Base-by-base conservation (phyloP, 345 rosid species). In the Hibiscus trionum region DNA sequence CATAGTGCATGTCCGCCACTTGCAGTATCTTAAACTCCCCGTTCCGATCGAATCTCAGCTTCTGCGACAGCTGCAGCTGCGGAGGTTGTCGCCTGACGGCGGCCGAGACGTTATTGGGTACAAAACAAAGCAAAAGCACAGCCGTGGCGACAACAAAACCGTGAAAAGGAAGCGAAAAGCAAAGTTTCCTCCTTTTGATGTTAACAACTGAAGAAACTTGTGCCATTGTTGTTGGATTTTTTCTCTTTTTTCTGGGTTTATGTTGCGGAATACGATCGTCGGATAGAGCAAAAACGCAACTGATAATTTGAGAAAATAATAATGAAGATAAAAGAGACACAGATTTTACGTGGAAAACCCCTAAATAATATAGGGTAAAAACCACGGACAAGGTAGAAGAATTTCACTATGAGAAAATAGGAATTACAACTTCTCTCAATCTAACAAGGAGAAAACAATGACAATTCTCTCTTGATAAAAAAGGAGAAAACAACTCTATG, bases 1-100 rank as follows among this genome's bases (percentile, higher is more conserved):
- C 98, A 47, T 75, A 94, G 84, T 90, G 98, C 98, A 91, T 91
- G 63, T 91, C 97, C 9, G 97, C 95, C 42, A 90, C 91, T 80
- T 91, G 98, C 70, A 91, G 86, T 71, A 94, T 87, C 84, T 91
- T 94, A 73, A 94, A 90, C 77, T 84, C 72, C 35, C 98, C 95
- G 50, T 78, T 73, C 7, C 5, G 27, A 21, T 82, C 80, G 66
- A 91, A 90, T 46, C 84, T 83, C 77, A 91, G 88, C 66, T 47
- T 81, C 66, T 55, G 77, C 64, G 65, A 46, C 31, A n/a, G 63
- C 69, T n/a, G 46, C 64, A 42, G 29, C 66, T 1, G 61, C 46
- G 26, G 76, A 65, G 71, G 58, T 27, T 12, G 65, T 66, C 39
- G 52, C 62, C 75, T 64, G 10, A 72, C 72, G 46, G 72, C 57